A percentile compares a stretch with the other conserved stretches of the same genome.
These are phyloP conservation scores for Nakazawaea anatomiae DNA, from an alignment of 805 yeast genomes.

Conservation along the genomic window DNA sequence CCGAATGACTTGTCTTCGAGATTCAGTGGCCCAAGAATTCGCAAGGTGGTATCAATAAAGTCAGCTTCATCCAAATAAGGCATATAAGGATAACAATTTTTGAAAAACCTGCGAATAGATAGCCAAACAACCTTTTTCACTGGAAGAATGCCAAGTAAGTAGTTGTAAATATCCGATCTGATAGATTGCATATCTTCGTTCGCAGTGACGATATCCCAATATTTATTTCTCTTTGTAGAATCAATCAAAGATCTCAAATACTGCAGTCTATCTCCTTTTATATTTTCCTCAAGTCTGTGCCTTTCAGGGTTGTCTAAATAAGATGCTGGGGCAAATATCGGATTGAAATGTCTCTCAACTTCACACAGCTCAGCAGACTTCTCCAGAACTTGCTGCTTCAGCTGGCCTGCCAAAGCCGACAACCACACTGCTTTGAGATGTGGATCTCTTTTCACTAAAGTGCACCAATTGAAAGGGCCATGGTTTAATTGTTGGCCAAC, in stretches of 20 bases:
- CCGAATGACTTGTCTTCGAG: slow-evolving; percentile 21
- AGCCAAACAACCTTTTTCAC: slow-evolving; percentile 37
- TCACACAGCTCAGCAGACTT: too few relatives aligned
- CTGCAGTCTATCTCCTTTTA: neutral
- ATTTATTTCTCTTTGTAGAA: neutral
- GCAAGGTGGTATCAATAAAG: slow-evolving; percentile 25
- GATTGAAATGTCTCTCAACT: neutral
- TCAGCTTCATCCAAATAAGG: slow-evolving; percentile 38
- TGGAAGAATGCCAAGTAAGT: slow-evolving; percentile 28
- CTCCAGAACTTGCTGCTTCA: too few relatives aligned
- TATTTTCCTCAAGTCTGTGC: neutral
- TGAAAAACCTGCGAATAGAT: slow-evolving; percentile 36
- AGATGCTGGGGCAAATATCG: neutral
- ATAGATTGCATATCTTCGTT: neutral
- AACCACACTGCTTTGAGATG: slow-evolving; percentile 29
- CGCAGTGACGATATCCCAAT: neutral
- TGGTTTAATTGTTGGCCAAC: slow-evolving; percentile 36
- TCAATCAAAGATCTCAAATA: neutral
- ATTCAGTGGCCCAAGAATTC: slow-evolving; percentile 30
- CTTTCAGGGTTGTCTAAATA: neutral
- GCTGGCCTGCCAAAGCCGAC: too few relatives aligned
- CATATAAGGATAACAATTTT: slow-evolving; percentile 36
- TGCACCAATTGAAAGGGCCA: slow-evolving; percentile 48
- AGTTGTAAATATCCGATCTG: neutral
- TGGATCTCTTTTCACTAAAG: slow-evolving; percentile 42